Evolutionary conservation across 176 grass and related monocot species (phyloP).

Genomic region (Pontederia crassipes): DNA sequence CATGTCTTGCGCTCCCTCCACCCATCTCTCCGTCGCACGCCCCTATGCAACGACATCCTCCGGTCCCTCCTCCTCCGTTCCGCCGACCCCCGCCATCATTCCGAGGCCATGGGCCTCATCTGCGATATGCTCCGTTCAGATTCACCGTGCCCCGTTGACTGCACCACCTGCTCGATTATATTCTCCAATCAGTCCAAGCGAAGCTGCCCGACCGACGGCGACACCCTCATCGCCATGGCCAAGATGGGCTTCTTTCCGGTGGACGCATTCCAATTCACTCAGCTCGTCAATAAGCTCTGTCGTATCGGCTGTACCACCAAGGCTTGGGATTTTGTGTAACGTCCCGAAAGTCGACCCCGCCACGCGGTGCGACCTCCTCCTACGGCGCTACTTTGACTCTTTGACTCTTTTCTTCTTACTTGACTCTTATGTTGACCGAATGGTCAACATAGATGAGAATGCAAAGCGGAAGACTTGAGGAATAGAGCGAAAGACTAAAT

Average conservation of each 20-base stretch:
- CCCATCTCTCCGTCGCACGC: neutral
- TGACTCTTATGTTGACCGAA: too few species aligned
- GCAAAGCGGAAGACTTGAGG: too few species aligned
- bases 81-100: constrained; percentile 2
- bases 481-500: too few species aligned
- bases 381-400: too few species aligned
- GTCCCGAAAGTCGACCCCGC: too few species aligned
- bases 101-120: constrained; percentile 12
- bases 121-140: constrained; percentile 7
- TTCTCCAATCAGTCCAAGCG: constrained; percentile 26
- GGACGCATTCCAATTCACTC: too few species aligned
- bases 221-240: too few species aligned
- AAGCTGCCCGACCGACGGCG: too few species aligned
- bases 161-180: constrained; percentile 14
- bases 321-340: constrained; percentile 35
- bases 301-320: constrained; percentile 19
- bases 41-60: constrained; percentile 11
- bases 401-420: too few species aligned
- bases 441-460: too few species aligned
- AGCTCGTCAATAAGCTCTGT: constrained; percentile 27
- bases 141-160: constrained; percentile 2
- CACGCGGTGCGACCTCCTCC: too few species aligned
- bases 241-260: too few species aligned
- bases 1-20: neutral
- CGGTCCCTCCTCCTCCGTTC: constrained; percentile 23